Conservation (phyloP, 805 yeast species). For the Candida nemodendra region DNA sequence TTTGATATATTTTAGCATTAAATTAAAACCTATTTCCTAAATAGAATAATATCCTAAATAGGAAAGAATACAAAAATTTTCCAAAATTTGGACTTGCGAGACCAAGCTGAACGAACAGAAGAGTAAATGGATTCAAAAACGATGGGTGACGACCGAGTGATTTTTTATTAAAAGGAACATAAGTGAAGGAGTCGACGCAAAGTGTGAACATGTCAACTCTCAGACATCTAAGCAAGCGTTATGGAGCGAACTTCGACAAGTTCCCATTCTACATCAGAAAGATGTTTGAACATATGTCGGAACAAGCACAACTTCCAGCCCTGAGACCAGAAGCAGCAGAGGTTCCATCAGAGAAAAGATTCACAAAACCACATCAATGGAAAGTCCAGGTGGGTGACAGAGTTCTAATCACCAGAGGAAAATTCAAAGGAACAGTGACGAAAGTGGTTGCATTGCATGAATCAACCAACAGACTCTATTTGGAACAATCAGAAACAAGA, state of each 20-base stretch:
- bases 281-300: constrained; percentile 30
- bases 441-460: constrained; percentile 58
- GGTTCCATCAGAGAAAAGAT: constrained; percentile 33
- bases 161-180: too few relatives aligned
- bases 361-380: constrained; percentile 50
- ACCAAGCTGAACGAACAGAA: neutral
- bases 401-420: constrained; percentile 70
- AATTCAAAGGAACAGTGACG: constrained; percentile 71
- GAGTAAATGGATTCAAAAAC: too few relatives aligned
- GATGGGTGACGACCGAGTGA: too few relatives aligned
- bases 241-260: constrained; percentile 30
- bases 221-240: constrained; percentile 29
- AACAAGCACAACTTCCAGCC: constrained; percentile 32
- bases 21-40: neutral
- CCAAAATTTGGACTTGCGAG: neutral
- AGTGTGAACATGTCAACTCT: constrained; percentile 19
- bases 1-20: neutral
- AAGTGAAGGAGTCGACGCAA: too few relatives aligned
- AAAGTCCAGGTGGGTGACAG: constrained; percentile 73
- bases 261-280: constrained; percentile 29
- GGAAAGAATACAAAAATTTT: neutral
- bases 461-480: constrained; percentile 59
- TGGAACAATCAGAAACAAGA: constrained; percentile 68
- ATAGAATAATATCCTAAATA: neutral
- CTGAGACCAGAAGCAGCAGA: constrained; percentile 25